Base-by-base conservation (phyloP, 352 stramenopile genomes). In the Globisporangium apiculatum region DNA sequence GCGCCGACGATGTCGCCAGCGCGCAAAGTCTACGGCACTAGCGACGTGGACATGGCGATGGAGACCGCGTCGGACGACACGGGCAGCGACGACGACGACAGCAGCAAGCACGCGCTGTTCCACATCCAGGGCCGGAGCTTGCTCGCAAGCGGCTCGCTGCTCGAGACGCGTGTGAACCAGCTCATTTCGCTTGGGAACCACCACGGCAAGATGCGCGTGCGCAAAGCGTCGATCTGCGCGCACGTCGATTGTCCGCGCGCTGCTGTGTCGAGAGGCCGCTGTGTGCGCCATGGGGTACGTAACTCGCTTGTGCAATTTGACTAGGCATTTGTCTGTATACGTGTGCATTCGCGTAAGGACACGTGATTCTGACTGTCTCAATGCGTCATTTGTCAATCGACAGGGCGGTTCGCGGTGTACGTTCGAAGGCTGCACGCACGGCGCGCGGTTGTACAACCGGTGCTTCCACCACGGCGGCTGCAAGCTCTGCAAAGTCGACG, bases 381-480 rank as follows among this genome's bases (percentile, higher is more conserved):
- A 14, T 51, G 3, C 17, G 7, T 49, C 18, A 17, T 4, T 53
- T 63, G 9, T 48, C 18, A 18, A 52, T 45, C 5, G 2, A 45
- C 37, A 68, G 62, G 75, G 72, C 37, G 76, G 76, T 42, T 84
- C 72, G 6, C 71, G 76, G 24, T 87, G 76, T 53, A 80, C 75
- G 46, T 84, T 70, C 58, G 66, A 75, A 31, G 71, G 82, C 56
- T 87, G 76, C 64, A 82, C 73, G 37, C 71, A 86, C 54, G 72
- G 76, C 49, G 76, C 74, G 42, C 66, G 73, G 7, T 37, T 86
- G 53, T 83, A 86, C 64, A 86, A 84, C 59, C 72, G 74, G 9
- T 86, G 76, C 53, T 86, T 84, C 64, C 76, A 86, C 53, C 77
- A 87, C 57, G 77, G 77, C 41, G 78, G 78, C 48, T 86, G 71